Evolutionary conservation across 257 asterid genomes (phyloP).

Genomic region (Gynochthodes officinalis): DNA sequence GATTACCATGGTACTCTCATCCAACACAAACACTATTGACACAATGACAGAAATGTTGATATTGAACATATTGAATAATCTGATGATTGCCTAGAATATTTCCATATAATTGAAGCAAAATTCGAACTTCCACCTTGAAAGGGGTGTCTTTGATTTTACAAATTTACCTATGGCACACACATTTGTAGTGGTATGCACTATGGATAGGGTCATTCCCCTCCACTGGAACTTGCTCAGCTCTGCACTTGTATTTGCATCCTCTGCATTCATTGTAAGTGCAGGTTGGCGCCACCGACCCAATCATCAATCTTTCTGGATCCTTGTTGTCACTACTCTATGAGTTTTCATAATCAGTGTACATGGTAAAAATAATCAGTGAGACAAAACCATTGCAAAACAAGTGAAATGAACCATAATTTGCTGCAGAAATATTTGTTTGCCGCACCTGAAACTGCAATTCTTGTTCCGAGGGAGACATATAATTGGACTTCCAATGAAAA

Average conservation of each 20-base stretch:
- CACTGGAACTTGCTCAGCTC: conserved; percentile 92
- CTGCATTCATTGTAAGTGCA: conserved; percentile 94
- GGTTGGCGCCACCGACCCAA: conserved; percentile 88
- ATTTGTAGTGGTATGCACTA: conserved; percentile 83
- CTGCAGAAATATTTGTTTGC: background rate
- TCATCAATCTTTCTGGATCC: conserved; percentile 43
- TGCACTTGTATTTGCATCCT: conserved; percentile 79
- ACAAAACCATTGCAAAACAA: background rate
- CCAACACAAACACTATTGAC: conserved; percentile 11
- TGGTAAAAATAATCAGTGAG: background rate
- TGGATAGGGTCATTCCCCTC: conserved; percentile 90
- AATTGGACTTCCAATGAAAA: conserved; percentile 11
- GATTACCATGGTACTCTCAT: background rate
- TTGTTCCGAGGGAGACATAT: conserved; percentile 24
- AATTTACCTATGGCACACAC: conserved; percentile 72
- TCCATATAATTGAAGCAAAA: conserved; percentile 6
- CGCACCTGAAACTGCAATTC: conserved; percentile 32
- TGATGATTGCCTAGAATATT: background rate
- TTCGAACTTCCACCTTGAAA: background rate
- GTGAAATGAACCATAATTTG: background rate
- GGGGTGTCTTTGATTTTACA: background rate
- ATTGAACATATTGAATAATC: background rate
- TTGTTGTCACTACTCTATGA: background rate
- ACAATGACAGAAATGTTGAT: background rate
- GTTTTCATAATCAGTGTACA: background rate